These are phyloP conservation scores for Fagus crenata DNA, from an alignment of 306 rosid species.

Conservation along the genomic window DNA sequence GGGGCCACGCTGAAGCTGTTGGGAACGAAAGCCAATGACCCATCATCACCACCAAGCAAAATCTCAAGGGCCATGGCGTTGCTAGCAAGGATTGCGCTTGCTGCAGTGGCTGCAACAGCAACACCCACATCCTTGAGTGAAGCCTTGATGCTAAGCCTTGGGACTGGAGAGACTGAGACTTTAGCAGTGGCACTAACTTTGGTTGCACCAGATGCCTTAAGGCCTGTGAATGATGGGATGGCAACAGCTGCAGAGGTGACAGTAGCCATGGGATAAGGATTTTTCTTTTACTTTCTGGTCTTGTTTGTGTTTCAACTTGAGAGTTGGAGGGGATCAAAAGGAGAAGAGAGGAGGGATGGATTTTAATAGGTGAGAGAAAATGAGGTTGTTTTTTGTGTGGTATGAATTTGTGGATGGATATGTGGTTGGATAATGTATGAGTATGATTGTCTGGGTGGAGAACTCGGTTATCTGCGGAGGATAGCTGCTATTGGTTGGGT, in stretches of 20 bases:
- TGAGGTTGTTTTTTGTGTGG: slow-evolving; percentile 52
- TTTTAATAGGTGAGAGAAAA: slow-evolving; percentile 26
- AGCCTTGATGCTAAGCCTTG: slow-evolving; percentile 55
- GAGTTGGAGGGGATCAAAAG: slow-evolving; percentile 30
- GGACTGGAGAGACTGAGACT: slow-evolving; percentile 38
- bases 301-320: background rate
- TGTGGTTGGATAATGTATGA: slow-evolving; percentile 29
- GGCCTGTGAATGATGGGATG: slow-evolving; percentile 81
- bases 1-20: slow-evolving; percentile 42
- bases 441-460: slow-evolving; percentile 1
- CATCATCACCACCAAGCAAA: slow-evolving; percentile 66
- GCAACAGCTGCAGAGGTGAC: slow-evolving; percentile 71
- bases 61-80: slow-evolving; percentile 76
- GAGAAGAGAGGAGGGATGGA: background rate
- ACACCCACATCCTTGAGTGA: slow-evolving; percentile 76
- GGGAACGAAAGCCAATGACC: slow-evolving; percentile 63
- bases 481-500: slow-evolving; percentile 53
- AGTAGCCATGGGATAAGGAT: slow-evolving; percentile 56
- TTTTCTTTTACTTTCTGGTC: background rate
- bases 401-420: slow-evolving; percentile 11
- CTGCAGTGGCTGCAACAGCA: slow-evolving; percentile 77
- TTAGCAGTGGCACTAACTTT: slow-evolving; percentile 37
- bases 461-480: slow-evolving; percentile 43
- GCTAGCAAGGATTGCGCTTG: slow-evolving; percentile 70
- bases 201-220: slow-evolving; percentile 45